phyloP scores from a whole-genome alignment of 257 asterid species.

The Nicotiana obtusifolia region DNA sequence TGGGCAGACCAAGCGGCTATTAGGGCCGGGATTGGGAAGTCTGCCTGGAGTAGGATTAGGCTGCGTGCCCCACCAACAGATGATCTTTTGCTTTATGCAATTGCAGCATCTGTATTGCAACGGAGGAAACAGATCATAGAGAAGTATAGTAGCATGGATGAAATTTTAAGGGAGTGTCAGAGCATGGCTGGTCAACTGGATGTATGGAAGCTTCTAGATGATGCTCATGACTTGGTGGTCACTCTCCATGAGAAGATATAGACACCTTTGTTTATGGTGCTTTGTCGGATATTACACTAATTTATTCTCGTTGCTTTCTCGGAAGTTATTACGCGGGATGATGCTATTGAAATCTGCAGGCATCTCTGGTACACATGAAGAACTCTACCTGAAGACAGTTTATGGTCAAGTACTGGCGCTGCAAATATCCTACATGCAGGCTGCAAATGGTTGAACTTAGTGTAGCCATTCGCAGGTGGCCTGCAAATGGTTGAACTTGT shows the following conservation, averaged over 20 bases:
- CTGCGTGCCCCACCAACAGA: constrained; percentile 85
- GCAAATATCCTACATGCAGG: background rate
- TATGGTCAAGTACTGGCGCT: background rate
- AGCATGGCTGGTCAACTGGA: constrained; percentile 89
- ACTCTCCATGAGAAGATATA: constrained; percentile 72
- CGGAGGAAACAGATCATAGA: constrained; percentile 84
- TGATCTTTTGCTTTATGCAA: constrained; percentile 72
- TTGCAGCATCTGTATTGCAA: constrained; percentile 88
- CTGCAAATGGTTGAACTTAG: constrained; percentile 1
- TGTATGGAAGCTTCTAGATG: constrained; percentile 88
- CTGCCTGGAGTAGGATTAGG: constrained; percentile 77
- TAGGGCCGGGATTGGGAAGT: constrained; percentile 74
- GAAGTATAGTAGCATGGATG: constrained; percentile 82
- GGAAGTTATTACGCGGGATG: background rate
- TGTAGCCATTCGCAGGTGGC: background rate
- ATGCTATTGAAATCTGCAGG: background rate
- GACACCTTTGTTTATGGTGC: constrained; percentile 23
- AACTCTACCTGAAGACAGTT: constrained; percentile 3
- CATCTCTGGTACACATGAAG: constrained; percentile 10
- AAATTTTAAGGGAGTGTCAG: constrained; percentile 78
- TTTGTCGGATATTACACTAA: background rate
- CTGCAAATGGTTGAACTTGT: background rate
- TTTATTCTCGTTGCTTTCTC: constrained; percentile 5
- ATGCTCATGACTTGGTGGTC: constrained; percentile 75
- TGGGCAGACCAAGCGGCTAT: constrained; percentile 97